A percentile compares a stretch with the other conserved stretches of the same genome.
phyloP scores from a whole-genome alignment of 2,329 filamentous ascomycete species.

The Venturia aucupariae region DNA sequence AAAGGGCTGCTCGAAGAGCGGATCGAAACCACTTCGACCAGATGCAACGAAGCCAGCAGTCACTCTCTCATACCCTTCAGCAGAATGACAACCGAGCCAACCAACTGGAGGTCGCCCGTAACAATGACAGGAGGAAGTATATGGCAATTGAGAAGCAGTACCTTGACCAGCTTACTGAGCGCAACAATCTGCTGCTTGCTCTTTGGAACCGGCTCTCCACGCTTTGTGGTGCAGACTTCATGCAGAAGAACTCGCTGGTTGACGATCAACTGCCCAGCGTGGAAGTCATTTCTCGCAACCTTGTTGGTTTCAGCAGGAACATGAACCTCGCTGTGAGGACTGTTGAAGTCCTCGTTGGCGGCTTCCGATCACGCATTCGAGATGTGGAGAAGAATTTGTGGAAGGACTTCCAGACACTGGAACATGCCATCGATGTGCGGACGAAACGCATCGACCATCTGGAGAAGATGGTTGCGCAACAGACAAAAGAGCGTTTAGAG shows the following conservation, averaged over 20 bases:
- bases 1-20: slow-evolving; percentile 72
- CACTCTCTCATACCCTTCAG: slow-evolving; percentile 75
- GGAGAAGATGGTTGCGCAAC: slow-evolving; percentile 59
- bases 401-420: slow-evolving; percentile 81
- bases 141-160: slow-evolving; percentile 67
- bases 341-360: slow-evolving; percentile 68
- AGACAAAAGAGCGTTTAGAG: slow-evolving; percentile 36
- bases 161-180: slow-evolving; percentile 79
- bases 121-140: slow-evolving; percentile 68
- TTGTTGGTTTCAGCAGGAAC: slow-evolving; percentile 85
- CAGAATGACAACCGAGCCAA: slow-evolving; percentile 76
- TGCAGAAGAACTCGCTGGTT: slow-evolving; percentile 78
- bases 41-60: slow-evolving; percentile 77
- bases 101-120: slow-evolving; percentile 75
- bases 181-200: slow-evolving; percentile 78
- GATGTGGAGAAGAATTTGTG: slow-evolving; percentile 81
- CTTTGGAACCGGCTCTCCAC: slow-evolving; percentile 82
- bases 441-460: slow-evolving; percentile 81
- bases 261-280: slow-evolving; percentile 79
- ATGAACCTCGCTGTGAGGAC: slow-evolving; percentile 78
- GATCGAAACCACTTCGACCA: slow-evolving; percentile 84
- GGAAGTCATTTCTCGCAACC: slow-evolving; percentile 75
- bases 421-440: slow-evolving; percentile 68
- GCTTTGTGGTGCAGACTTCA: slow-evolving; percentile 86
- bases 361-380: slow-evolving; percentile 72